Conservation (phyloP, 768 basidiomycete species). For the Hebeloma cylindrosporum region DNA sequence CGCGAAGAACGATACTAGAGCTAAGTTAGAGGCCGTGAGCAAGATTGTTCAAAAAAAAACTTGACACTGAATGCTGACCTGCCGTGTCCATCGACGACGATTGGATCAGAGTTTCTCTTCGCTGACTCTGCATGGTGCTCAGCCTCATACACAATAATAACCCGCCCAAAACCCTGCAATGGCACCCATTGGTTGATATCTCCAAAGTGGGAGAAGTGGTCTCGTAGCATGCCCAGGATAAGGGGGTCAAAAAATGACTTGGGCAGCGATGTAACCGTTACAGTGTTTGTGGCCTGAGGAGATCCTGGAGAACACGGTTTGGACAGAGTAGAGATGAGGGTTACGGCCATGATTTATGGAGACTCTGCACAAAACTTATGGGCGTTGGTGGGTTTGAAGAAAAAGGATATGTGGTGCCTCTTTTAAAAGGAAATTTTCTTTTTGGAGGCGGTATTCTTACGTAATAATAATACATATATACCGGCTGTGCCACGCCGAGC, state of each 20-base stretch:
- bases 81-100: slow-evolving; percentile 52
- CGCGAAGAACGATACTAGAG: slow-evolving; percentile 52
- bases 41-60: slow-evolving; percentile 7
- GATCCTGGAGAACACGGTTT: slow-evolving; percentile 23
- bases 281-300: slow-evolving; percentile 66
- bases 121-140: slow-evolving; percentile 67
- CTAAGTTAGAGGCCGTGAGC: slow-evolving; percentile 33
- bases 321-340: slow-evolving; percentile 9
- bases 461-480: slow-evolving; percentile 5
- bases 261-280: slow-evolving; percentile 79
- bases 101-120: slow-evolving; percentile 63
- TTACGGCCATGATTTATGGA: slow-evolving; percentile 15
- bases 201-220: slow-evolving; percentile 78
- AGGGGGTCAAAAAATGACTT: slow-evolving; percentile 73
- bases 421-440: no score
- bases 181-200: slow-evolving; percentile 91
- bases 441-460: no score
- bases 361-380: no score
- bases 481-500: no score
- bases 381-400: no score
- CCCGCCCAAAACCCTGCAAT: slow-evolving; percentile 74
- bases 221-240: slow-evolving; percentile 61
- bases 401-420: no score
- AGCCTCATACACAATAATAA: slow-evolving; percentile 74
- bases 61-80: slow-evolving; percentile 41